Conservation (phyloP, 805 yeast species). For the Kodamaea restingae region DNA sequence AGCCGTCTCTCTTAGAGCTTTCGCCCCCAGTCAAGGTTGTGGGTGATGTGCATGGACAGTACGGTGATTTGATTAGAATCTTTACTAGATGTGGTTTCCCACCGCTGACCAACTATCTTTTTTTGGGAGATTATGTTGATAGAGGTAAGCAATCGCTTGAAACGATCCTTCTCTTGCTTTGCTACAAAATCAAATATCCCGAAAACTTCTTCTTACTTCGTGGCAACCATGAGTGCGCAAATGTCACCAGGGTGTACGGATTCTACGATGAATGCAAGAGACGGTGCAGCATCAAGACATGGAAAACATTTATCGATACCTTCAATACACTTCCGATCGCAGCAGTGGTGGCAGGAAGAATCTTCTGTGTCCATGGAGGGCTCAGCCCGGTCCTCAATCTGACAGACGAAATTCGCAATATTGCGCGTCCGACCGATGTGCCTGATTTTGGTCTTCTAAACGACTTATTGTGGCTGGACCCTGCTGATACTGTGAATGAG, state of each 20-base stretch:
- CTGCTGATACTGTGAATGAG: conserved; percentile 76
- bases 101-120: conserved; percentile 86
- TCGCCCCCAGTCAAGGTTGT: conserved; percentile 84
- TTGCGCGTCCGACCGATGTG: conserved; percentile 80
- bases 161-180: conserved; percentile 78
- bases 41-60: conserved; percentile 97
- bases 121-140: conserved; percentile 95
- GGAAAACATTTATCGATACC: conserved; percentile 92
- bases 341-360: conserved; percentile 91
- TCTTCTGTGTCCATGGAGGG: conserved; percentile 89
- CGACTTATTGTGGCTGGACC: conserved; percentile 81
- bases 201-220: conserved; percentile 89
- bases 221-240: conserved; percentile 97
- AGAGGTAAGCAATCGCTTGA: conserved; percentile 95
- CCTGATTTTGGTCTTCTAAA: conserved; percentile 79
- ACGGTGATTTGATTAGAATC: conserved; percentile 81
- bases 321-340: conserved; percentile 95
- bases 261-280: conserved; percentile 98
- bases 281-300: conserved; percentile 83
- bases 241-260: conserved; percentile 94
- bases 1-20: conserved; percentile 85
- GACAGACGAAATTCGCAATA: conserved; percentile 70
- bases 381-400: conserved; percentile 68
- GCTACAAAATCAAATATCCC: conserved; percentile 95
- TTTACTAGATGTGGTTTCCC: conserved; percentile 97